These are phyloP conservation scores for Dipteronia dyeriana DNA, from an alignment of 345 rosid genomes.

Conservation along the genomic window DNA sequence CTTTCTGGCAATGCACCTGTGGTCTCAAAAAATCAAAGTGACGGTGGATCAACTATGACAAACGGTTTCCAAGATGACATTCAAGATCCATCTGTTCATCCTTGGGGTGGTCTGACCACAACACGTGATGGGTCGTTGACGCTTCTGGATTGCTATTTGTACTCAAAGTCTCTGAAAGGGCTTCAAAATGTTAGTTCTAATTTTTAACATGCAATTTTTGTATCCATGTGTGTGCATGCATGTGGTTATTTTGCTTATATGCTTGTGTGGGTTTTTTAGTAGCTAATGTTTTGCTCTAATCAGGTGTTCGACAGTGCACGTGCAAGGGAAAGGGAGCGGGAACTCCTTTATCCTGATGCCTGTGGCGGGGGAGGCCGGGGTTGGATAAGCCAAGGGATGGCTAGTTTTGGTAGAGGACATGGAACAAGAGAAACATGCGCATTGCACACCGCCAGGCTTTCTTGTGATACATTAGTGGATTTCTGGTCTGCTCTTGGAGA, in stretches of 20 bases:
- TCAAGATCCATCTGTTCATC: constrained; percentile 81
- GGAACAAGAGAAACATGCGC: constrained; percentile 94
- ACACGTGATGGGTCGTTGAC: constrained; percentile 81
- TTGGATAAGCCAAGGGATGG: constrained; percentile 92
- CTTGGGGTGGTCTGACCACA: constrained; percentile 93
- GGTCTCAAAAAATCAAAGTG: constrained; percentile 40
- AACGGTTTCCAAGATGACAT: constrained; percentile 55
- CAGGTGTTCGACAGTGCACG: constrained; percentile 96
- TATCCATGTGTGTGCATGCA: neutral
- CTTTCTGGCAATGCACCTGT: constrained; percentile 38
- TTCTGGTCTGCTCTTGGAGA: constrained; percentile 95
- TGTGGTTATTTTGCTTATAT: neutral
- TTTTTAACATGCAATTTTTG: neutral
- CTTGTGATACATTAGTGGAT: constrained; percentile 86
- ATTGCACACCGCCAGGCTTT: constrained; percentile 91
- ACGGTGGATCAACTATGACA: constrained; percentile 34
- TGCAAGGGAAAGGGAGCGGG: constrained; percentile 89
- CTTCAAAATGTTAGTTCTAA: constrained; percentile 70
- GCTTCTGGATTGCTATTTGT: constrained; percentile 76
- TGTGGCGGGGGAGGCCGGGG: constrained; percentile 98
- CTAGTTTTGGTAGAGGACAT: constrained; percentile 83
- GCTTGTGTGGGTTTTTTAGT: constrained; percentile 15
- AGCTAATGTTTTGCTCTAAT: constrained; percentile 40
- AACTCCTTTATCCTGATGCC: constrained; percentile 95
- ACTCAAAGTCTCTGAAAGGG: constrained; percentile 65